phyloP scores from a whole-genome alignment of 2,329 filamentous ascomycete species.

The Juglanconis oblonga region DNA sequence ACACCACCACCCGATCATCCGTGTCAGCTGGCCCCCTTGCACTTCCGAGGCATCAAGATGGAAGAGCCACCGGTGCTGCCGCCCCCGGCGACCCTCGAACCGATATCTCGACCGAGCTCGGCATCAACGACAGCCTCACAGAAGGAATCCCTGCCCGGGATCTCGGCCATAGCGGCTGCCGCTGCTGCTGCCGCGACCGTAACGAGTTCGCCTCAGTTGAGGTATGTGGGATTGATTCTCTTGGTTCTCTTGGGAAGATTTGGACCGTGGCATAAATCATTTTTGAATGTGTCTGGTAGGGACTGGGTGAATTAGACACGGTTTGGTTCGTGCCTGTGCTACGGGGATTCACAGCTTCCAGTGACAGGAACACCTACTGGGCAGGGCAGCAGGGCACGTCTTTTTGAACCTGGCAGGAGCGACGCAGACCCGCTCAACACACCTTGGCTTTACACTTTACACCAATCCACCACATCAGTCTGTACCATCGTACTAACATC shows the following conservation, averaged over 20 bases:
- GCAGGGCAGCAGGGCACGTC: no score
- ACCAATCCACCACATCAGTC: no score
- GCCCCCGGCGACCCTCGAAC: constrained; percentile 39
- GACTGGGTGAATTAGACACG: neutral
- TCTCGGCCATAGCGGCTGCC: constrained; percentile 42
- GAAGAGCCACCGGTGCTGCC: constrained; percentile 27
- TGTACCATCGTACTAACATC: neutral
- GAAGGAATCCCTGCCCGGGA: constrained; percentile 42
- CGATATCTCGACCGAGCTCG: constrained; percentile 48
- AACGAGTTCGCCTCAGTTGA: constrained; percentile 41
- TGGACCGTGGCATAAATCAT: neutral
- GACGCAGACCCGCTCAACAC: no score
- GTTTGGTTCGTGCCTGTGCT: neutral
- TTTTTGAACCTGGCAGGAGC: no score
- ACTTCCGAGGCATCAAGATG: constrained; percentile 37
- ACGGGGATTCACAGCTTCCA: no score
- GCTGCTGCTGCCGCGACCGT: constrained; percentile 22
- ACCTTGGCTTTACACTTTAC: no score
- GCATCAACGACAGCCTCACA: constrained; percentile 44
- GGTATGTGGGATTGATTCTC: constrained; percentile 34
- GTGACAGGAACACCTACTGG: no score
- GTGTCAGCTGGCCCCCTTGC: constrained; percentile 20
- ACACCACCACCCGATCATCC: constrained; percentile 20
- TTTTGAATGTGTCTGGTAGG: no score
- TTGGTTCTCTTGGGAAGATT: neutral